Conservation (phyloP, 225 moss, liverwort and hornwort genomes). For the Pseudoscleropodium purum region DNA sequence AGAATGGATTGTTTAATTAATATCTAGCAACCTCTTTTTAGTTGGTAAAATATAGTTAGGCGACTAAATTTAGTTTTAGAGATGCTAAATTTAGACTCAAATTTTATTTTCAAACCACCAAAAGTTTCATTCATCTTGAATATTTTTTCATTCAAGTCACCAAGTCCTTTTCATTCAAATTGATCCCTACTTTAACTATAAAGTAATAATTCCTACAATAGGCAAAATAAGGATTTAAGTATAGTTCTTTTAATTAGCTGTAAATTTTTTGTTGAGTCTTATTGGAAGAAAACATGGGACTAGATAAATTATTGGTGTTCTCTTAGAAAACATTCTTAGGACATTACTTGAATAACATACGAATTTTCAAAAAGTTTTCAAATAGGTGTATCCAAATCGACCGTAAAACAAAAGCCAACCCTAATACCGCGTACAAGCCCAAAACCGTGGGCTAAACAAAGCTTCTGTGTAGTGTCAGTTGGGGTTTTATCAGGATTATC, state of each 20-base stretch:
- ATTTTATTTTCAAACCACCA: background rate
- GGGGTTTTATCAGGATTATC: background rate
- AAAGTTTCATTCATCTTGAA: background rate
- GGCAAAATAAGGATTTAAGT: accelerated
- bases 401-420: background rate
- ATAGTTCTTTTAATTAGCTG: accelerated
- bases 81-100: background rate
- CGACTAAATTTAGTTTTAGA: background rate
- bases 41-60: background rate
- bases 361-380: background rate
- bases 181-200: background rate
- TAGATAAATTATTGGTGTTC: too few relatives aligned
- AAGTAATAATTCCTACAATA: too few relatives aligned
- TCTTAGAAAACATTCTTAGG: too few relatives aligned
- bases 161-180: background rate
- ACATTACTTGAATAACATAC: too few relatives aligned
- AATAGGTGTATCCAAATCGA: background rate
- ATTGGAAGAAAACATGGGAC: too few relatives aligned
- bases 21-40: background rate
- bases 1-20: background rate
- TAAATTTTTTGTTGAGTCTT: background rate
- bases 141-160: background rate
- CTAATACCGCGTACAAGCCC: background rate
- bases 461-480: background rate
- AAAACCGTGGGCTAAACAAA: background rate